Conservation (phyloP, 805 yeast species). For the Schwanniomyces yamadae region DNA sequence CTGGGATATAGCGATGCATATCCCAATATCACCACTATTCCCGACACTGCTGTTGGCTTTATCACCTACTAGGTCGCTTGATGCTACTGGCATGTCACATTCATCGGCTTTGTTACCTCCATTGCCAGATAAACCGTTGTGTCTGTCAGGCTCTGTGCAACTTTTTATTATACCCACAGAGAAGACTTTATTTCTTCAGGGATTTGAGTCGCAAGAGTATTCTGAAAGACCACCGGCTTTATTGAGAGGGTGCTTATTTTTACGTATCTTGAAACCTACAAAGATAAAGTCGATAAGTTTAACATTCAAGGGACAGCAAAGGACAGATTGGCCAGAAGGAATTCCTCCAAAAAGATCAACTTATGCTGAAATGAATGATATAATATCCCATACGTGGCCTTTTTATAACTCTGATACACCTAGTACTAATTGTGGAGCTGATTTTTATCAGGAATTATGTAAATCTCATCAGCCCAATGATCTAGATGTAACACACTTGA, state of each 20-base stretch:
- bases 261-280: conserved; percentile 69
- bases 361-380: conserved; percentile 59
- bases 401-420: conserved; percentile 48
- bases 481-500: conserved; percentile 36
- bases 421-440: conserved; percentile 46
- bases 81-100: conserved; percentile 6
- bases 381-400: conserved; percentile 88
- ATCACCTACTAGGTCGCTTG: conserved; percentile 10
- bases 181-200: conserved; percentile 75
- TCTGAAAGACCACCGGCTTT: conserved; percentile 70
- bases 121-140: conserved; percentile 55
- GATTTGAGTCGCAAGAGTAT: conserved; percentile 68
- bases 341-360: conserved; percentile 84
- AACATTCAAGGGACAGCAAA: conserved; percentile 62
- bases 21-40: conserved; percentile 28
- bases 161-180: conserved; percentile 78
- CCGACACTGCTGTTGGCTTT: conserved; percentile 25
- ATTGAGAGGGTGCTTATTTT: conserved; percentile 73
- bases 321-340: conserved; percentile 98
- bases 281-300: conserved; percentile 65
- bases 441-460: conserved; percentile 35
- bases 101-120: conserved; percentile 36
- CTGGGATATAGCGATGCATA: conserved; percentile 4
- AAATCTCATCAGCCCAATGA: conserved; percentile 11
- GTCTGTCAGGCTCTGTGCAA: conserved; percentile 64